Evolutionary conservation across 768 basidiomycete genomes (phyloP), one percentile per base, ranked within the genome.

Genomic region (Sarcodon sp.): DNA sequence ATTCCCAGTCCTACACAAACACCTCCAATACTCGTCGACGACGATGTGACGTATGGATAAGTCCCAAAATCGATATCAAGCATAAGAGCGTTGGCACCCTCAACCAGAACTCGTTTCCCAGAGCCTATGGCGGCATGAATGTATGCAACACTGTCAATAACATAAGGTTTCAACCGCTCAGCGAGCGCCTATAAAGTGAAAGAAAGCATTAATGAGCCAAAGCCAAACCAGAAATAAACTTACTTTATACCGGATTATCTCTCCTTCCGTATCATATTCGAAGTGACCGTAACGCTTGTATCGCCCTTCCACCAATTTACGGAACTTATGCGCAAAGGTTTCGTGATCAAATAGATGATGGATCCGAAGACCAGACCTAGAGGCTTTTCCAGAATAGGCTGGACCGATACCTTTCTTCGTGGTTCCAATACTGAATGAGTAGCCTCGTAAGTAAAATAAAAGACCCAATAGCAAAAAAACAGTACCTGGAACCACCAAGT

Each of bases 341-440:
- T 77, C 75, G 54, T 76, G 76, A 62, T 93, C 87, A 66, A 94
- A 96, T 41, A 99, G 76, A 66, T 99, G 96, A 67, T 99, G 96
- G 1, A 99, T 81, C 45, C 96, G 80, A 43, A 99, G 74, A 47
- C 96, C 96, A 0, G 92, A 96, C 43, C 96, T 83, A 9, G 91
- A 94, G 12, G 96, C 91, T 66, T 98, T 99, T 45, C 85, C 87
- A 45, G 93, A 96, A 71, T 99, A 99, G 10, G 96, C 87, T 64
- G 96, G 96, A 65, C 96, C 96, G 59, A 99, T 98, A 46, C 96
- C 96, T 64, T 82, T 90, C 77, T 87, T 92, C 44, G 96, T 99
- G 33, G 96, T 99, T 21, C 96, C 96, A 60, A 99, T 98, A 65
- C 87, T 90, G 57, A 16, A 50, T 32, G 48, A 13, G 21, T 7